Conservation (phyloP, 2,329 filamentous ascomycete species). For the Periconia sp. region DNA sequence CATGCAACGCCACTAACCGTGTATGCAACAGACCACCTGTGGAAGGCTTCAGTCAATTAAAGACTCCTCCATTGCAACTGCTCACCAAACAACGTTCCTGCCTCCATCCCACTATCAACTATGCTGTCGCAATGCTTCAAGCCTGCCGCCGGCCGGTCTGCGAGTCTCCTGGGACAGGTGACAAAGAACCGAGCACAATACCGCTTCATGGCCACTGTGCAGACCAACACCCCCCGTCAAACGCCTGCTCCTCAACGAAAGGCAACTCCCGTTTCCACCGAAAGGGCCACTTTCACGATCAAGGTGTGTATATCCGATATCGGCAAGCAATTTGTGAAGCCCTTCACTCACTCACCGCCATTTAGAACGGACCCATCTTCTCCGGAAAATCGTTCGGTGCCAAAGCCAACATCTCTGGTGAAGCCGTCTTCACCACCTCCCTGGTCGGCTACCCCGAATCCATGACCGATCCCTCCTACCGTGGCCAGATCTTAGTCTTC, state of each 20-base stretch:
- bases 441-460: slow-evolving; percentile 97
- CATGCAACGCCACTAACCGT: slow-evolving; percentile 27
- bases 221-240: slow-evolving; percentile 69
- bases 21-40: slow-evolving; percentile 60
- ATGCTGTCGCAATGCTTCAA: slow-evolving; percentile 61
- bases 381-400: slow-evolving; percentile 96
- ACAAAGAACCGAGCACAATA: slow-evolving; percentile 47
- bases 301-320: slow-evolving; percentile 59
- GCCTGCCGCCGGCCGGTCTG: slow-evolving; percentile 50
- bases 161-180: slow-evolving; percentile 49
- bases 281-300: slow-evolving; percentile 92
- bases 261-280: slow-evolving; percentile 68
- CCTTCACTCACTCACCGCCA: slow-evolving; percentile 29
- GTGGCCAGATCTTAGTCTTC: slow-evolving; percentile 94
- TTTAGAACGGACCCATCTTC: slow-evolving; percentile 88
- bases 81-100: slow-evolving; percentile 13
- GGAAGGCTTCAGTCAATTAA: slow-evolving; percentile 68
- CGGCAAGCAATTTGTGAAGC: background rate
- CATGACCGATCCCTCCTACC: slow-evolving; percentile 69
- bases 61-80: slow-evolving; percentile 23
- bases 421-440: slow-evolving; percentile 98
- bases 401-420: slow-evolving; percentile 93
- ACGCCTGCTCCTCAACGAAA: slow-evolving; percentile 62
- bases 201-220: slow-evolving; percentile 66
- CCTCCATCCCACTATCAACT: slow-evolving; percentile 34